Evolutionary conservation across 768 basidiomycete species (phyloP).

Genomic region (Trametes coccinea): DNA sequence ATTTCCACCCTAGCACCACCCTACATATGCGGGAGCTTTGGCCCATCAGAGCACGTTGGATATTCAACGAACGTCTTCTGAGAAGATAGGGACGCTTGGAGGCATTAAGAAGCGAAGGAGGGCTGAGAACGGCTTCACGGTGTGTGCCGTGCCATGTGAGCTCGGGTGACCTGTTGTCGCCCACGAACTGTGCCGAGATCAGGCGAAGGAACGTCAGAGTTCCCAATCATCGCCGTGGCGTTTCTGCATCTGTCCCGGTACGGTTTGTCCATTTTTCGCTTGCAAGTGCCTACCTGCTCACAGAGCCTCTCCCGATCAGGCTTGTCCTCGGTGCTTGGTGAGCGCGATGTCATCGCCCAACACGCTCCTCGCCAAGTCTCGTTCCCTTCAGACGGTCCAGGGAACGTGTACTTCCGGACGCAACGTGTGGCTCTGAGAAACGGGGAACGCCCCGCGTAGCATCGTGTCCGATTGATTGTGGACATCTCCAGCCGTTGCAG

Average conservation of each 20-base stretch:
- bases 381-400: constrained; percentile 11
- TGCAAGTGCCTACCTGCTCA: constrained; percentile 1
- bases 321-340: constrained; percentile 1
- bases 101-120: constrained; percentile 19
- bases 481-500: constrained; percentile 2
- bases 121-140: not conserved
- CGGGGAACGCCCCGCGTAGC: constrained; percentile 13
- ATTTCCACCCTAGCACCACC: constrained; percentile 9
- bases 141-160: constrained; percentile 15
- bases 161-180: not conserved
- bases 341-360: constrained; percentile 7
- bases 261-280: not conserved
- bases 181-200: constrained; percentile 16
- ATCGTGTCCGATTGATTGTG: constrained; percentile 18
- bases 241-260: not conserved
- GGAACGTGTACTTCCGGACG: constrained; percentile 7
- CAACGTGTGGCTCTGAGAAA: constrained; percentile 18
- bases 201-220: constrained; percentile 14
- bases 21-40: constrained; percentile 7
- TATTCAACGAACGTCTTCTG: constrained; percentile 1
- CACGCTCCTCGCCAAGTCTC: constrained; percentile 2
- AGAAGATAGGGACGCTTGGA: constrained; percentile 11
- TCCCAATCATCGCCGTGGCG: constrained; percentile 21
- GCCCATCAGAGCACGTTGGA: constrained; percentile 1
- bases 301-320: constrained; percentile 6